These are phyloP conservation scores for Fennellomyces sp. DNA, from an alignment of 371 early-diverging fungal genomes.

Conservation along the genomic window DNA sequence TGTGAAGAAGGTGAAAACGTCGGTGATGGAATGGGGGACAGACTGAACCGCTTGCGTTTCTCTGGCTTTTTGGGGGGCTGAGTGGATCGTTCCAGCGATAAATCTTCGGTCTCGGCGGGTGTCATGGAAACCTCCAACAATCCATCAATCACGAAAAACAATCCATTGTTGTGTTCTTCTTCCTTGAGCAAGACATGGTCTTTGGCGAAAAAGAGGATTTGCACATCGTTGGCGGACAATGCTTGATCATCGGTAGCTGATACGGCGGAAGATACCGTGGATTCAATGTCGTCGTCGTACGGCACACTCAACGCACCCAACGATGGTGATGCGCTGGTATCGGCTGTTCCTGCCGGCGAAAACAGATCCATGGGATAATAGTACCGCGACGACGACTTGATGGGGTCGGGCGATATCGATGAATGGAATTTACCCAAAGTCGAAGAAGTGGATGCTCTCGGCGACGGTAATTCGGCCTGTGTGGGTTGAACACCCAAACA, in stretches of 20 bases:
- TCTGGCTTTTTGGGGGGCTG: not conserved
- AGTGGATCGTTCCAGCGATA: constrained; percentile 21
- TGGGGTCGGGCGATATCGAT: constrained; percentile 10
- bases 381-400: constrained; percentile 11
- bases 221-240: constrained; percentile 62
- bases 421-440: no score
- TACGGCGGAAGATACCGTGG: constrained; percentile 52
- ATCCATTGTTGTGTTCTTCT: constrained; percentile 85
- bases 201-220: constrained; percentile 72
- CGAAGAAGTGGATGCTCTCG: not conserved
- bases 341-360: constrained; percentile 44
- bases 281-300: constrained; percentile 44
- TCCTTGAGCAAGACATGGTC: constrained; percentile 78
- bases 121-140: constrained; percentile 78
- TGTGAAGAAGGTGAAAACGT: constrained; percentile 5
- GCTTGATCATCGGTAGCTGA: constrained; percentile 34
- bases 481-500: constrained; percentile 29
- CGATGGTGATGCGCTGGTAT: constrained; percentile 34
- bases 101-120: constrained; percentile 37
- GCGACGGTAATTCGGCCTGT: constrained; percentile 1
- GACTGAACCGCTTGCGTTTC: not conserved
- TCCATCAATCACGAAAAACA: constrained; percentile 94
- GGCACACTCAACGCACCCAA: constrained; percentile 32
- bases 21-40: constrained; percentile 10
- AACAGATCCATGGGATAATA: constrained; percentile 50